Base-by-base conservation (phyloP, 306 rosid genomes). In the apple (Malus domestica) region DNA sequence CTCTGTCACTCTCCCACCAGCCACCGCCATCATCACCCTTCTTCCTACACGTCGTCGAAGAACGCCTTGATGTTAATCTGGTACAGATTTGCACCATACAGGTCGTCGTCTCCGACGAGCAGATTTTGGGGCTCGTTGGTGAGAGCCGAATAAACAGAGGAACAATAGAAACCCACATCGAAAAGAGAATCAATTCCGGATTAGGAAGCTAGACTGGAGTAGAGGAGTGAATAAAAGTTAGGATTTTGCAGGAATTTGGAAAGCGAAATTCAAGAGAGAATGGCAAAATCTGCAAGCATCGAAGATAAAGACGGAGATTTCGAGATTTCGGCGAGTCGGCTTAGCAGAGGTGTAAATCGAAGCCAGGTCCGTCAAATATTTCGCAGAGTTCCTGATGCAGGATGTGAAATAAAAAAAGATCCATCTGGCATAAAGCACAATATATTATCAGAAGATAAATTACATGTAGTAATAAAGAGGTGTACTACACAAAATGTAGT, bases 61-160 rank as follows among this genome's bases (percentile, higher is more conserved):
- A 88, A 91, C 49, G 97, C 93, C 66, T 82, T 91, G 60, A 65
- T 91, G 19, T 75, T 93, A 4, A 91, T 90, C 10, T 81, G 97
- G 12, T 89, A 97, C 57, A 89, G 90, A 86, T 91, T 96, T 27
- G 89, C 93, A 23, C 96, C 98, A 8, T 87, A 87, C 68, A 86
- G 93, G 78, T 90, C 98, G 54, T 90, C 93, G 0, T 90, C 91
- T 35, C 66, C 88, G 20, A 89, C 89, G 1, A 52, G 80, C 44
- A 83, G 91, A 76, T 89, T 89, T 68, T 85, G 86, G 95, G 83
- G 88, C 77, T 89, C 97, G 10, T 86, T 90, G 3, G 25, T 59
- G 0, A 74, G 72, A 45, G 74, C 30, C 5, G 85, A 84, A 78
- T 86, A 81, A 45, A 66, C 83, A 60, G 89, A 62, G 67, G 79